phyloP scores from a whole-genome alignment of 768 basidiomycete species.

The Coprinellus aureogranulatus region DNA sequence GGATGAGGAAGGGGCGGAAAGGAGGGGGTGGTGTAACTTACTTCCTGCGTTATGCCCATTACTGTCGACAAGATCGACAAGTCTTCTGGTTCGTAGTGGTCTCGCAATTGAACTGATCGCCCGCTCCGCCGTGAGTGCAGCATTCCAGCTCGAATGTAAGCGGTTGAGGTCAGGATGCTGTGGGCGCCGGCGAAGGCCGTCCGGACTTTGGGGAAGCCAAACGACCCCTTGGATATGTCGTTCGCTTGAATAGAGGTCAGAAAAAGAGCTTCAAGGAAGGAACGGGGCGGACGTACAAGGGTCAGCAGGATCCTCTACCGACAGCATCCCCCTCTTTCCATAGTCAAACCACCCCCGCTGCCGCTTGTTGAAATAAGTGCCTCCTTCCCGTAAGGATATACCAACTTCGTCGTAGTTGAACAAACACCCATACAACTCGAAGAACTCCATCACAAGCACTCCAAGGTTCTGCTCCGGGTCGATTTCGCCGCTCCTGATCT shows the following conservation, averaged over 20 bases:
- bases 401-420: conserved; percentile 93
- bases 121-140: conserved; percentile 56
- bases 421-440: conserved; percentile 88
- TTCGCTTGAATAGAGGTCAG: conserved; percentile 57
- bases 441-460: conserved; percentile 94
- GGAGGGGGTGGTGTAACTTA: conserved; percentile 21
- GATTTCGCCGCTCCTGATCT: conserved; percentile 84
- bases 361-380: conserved; percentile 83
- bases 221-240: conserved; percentile 89
- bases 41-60: conserved; percentile 83
- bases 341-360: conserved; percentile 78
- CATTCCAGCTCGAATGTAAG: conserved; percentile 64
- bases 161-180: conserved; percentile 71
- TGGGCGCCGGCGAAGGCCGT: conserved; percentile 81
- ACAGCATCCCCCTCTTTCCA: conserved; percentile 56
- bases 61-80: conserved; percentile 79
- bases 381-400: conserved; percentile 83
- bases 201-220: conserved; percentile 76
- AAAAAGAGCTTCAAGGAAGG: conserved; percentile 1
- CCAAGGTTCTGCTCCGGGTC: conserved; percentile 87
- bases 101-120: conserved; percentile 42
- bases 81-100: conserved; percentile 51
- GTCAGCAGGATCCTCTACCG: conserved; percentile 94
- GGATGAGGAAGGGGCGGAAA: not conserved
- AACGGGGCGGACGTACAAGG: conserved; percentile 52